Percentiles rank a stretch among this genome's conserved stretches.
phyloP scores from a whole-genome alignment of 192 early-diverging fungal species.

The Coemansia sp. region DNA sequence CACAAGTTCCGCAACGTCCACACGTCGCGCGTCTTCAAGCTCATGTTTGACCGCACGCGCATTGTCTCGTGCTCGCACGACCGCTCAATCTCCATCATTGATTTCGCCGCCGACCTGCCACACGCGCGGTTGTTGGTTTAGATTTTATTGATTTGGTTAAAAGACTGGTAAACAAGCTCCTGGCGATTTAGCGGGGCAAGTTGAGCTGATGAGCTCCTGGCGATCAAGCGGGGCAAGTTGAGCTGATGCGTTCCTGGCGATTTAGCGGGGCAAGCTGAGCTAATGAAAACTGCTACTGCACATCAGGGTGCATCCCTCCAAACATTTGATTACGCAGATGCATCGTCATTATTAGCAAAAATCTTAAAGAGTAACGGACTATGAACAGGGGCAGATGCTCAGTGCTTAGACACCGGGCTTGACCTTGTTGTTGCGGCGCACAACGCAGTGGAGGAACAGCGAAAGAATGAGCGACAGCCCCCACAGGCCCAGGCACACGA shows the following conservation, averaged over 20 bases:
- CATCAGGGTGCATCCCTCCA: no score
- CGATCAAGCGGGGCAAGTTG: no score
- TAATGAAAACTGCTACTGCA: no score
- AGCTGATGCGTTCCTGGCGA: no score
- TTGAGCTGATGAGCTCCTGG: no score
- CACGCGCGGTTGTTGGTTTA: slow-evolving; percentile 25
- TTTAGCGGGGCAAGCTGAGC: no score
- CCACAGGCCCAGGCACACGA: slow-evolving; percentile 47
- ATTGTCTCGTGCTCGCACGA: slow-evolving; percentile 83
- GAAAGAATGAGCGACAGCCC: slow-evolving; percentile 31
- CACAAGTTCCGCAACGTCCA: slow-evolving; percentile 58
- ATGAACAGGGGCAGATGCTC: not conserved
- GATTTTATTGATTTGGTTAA: no score
- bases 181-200: no score
- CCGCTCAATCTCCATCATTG: slow-evolving; percentile 47
- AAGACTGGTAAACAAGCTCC: no score
- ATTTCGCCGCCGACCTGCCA: slow-evolving; percentile 35
- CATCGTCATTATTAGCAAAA: no score
- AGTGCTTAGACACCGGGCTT: not conserved
- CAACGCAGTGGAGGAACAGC: slow-evolving; percentile 37
- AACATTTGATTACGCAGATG: no score
- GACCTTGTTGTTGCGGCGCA: slow-evolving; percentile 11
- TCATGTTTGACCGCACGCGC: slow-evolving; percentile 77
- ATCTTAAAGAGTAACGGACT: no score
- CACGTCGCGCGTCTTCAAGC: slow-evolving; percentile 72